A percentile compares a stretch with the other conserved stretches of the same genome.
These are phyloP conservation scores for Nakataea oryzae DNA, from an alignment of 2,329 filamentous ascomycete genomes.

Conservation along the genomic window DNA sequence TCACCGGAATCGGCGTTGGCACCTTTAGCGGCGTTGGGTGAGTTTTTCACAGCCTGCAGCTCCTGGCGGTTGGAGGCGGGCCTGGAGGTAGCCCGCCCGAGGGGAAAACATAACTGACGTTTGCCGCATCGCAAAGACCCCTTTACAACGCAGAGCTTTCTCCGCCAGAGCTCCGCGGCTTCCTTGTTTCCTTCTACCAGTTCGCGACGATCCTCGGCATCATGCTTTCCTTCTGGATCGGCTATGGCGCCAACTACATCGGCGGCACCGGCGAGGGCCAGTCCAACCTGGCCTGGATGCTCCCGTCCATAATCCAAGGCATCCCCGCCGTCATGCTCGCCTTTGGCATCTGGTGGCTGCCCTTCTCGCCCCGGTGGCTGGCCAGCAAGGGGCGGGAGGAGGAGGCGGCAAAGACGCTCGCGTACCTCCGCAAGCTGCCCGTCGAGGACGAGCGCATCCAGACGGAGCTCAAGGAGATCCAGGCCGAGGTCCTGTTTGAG, in stretches of 20 bases:
- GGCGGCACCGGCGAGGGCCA: conserved; percentile 32
- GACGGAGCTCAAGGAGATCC: conserved; percentile 34
- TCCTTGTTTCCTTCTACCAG: conserved; percentile 55
- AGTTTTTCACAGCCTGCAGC: not conserved
- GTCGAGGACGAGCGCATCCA: conserved; percentile 23
- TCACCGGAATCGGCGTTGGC: conserved; percentile 33
- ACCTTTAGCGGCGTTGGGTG: conserved; percentile 30
- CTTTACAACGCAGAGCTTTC: conserved; percentile 42
- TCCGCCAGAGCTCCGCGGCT: conserved; percentile 55
- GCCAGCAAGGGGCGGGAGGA: conserved; percentile 23
- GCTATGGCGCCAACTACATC: conserved; percentile 34
- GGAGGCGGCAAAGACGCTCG: conserved; percentile 11
- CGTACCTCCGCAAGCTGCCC: conserved; percentile 18
- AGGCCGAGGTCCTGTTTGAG: conserved; percentile 32
- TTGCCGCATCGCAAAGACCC: conserved; percentile 15
- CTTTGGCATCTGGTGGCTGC: conserved; percentile 29
- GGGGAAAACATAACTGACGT: not conserved
- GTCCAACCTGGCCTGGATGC: conserved; percentile 28
- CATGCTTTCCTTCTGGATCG: conserved; percentile 37
- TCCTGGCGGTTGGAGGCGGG: not conserved
- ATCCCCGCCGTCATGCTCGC: conserved; percentile 24
- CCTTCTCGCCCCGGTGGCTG: conserved; percentile 36
- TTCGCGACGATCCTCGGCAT: conserved; percentile 50
- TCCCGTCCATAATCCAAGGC: conserved; percentile 34
- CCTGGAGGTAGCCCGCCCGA: not conserved